Evolutionary conservation across 306 rosid genomes (phyloP).

Genomic region (Lupinus albus): DNA sequence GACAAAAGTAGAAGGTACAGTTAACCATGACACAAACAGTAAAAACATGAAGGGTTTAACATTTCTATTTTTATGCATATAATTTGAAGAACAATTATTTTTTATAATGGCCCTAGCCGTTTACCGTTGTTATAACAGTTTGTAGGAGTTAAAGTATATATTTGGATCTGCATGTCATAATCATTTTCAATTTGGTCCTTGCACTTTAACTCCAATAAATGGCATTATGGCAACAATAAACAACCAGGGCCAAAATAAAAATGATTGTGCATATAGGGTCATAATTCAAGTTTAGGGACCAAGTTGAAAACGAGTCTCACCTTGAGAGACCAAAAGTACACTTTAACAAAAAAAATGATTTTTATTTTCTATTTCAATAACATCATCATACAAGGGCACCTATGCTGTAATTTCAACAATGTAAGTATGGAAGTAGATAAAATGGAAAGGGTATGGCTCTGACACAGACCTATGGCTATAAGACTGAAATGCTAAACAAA

Average conservation of each 20-base stretch:
- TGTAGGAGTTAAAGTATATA: no score
- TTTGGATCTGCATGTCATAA: no score
- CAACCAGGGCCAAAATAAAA: no score
- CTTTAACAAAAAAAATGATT: neutral
- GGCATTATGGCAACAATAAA: no score
- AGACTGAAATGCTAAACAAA: constrained; percentile 5
- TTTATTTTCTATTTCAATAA: neutral
- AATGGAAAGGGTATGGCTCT: neutral
- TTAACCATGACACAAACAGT: constrained; percentile 16
- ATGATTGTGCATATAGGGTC: no score
- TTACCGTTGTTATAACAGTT: no score
- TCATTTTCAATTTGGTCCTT: no score
- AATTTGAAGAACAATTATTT: neutral
- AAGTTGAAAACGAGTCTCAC: no score
- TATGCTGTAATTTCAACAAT: neutral
- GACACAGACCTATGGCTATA: neutral
- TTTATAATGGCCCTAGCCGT: no score
- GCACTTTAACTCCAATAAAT: no score
- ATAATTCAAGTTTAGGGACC: no score
- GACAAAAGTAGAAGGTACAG: constrained; percentile 20
- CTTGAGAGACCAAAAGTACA: no score
- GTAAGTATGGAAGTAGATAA: neutral
- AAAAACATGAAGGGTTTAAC: neutral
- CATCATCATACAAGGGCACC: constrained; percentile 2
- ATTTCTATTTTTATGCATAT: neutral